Evolutionary conservation across 1,139 yeast genomes (phyloP).

Genomic region (Suhomyces maxii): DNA sequence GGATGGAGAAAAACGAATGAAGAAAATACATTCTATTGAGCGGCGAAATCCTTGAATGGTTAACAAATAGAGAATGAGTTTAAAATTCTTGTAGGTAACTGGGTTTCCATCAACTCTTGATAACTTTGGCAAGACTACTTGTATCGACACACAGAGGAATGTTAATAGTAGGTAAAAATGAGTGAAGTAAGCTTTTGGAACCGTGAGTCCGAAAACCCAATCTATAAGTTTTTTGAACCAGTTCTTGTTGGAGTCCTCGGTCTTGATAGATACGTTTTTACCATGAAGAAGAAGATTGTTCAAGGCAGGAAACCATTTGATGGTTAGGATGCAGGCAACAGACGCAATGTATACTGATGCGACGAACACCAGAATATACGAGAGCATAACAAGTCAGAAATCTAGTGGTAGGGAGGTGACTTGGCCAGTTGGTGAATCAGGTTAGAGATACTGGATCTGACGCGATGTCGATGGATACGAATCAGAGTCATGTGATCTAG

Average conservation of each 20-base stretch:
- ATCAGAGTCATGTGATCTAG: no score
- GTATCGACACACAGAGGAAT: constrained; percentile 6
- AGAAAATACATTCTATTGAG: constrained; percentile 54
- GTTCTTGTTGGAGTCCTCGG: background rate
- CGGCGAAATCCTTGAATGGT: constrained; percentile 66
- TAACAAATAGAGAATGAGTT: constrained; percentile 19
- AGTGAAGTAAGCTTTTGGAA: constrained; percentile 49
- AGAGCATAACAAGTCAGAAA: background rate
- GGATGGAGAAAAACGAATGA: constrained; percentile 47
- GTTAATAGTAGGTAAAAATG: constrained; percentile 47
- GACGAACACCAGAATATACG: background rate
- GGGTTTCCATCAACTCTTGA: background rate
- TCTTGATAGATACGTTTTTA: constrained; percentile 9
- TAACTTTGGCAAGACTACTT: background rate
- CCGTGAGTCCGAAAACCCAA: constrained; percentile 24
- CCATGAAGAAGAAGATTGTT: constrained; percentile 17
- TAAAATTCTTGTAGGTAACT: constrained; percentile 1
- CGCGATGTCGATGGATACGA: no score
- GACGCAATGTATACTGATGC: constrained; percentile 5
- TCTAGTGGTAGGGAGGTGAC: background rate
- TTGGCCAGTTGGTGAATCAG: no score
- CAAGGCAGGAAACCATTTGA: constrained; percentile 12
- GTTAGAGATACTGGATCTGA: no score
- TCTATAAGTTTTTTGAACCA: background rate
- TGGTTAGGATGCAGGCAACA: constrained; percentile 7